Base-by-base conservation (phyloP, 345 rosid species). In the Sisymbrium irio region DNA sequence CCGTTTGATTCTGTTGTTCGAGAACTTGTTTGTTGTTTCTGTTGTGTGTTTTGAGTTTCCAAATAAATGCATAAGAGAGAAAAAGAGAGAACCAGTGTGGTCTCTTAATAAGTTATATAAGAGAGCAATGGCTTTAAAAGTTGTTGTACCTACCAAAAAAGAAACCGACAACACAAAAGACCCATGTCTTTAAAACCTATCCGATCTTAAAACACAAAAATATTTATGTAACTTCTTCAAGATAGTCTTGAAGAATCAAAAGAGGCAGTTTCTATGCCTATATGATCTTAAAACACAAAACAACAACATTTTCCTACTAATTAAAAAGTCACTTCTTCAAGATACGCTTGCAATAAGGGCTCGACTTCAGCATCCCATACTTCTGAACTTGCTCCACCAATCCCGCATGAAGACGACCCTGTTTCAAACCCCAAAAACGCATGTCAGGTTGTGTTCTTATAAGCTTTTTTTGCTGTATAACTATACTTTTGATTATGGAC, bases 321-420 rank as follows among this genome's bases (percentile, higher is more conserved):
- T 10, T 20, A 55, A 18, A 44, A 12, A 50, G 32, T 84, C 80
- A 82, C 71, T 81, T 88, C 81, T 80, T 90, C 72, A 84, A 75
- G 62, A 82, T 60, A 62, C 53, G 76, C 47, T 83, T 88, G 78
- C 93, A 81, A 39, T 86, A 83, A 9, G 93, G 93, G 44, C 81
- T 90, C 12, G 88, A 81, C 1, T 82, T 82, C 37, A 90, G 72
- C 4, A 67, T 72, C 42, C 63, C 57, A 62, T 76, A 88, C 20
- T 74, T 86, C 3, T 78, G 67, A 39, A 88, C 81, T 35, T 84
- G 82, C 69, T 78, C 88, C 30, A 83, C 78, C 67, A 90, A 73
- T 9, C 64, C 46, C 27, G 82, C 80, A 40, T 68, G 87, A 72
- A 81, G 81, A 42, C 53, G 53, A 15, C 91, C 93, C 93, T 90